phyloP scores from a whole-genome alignment of 2,329 filamentous ascomycete genomes.

The Pseudogymnoascus sp. region DNA sequence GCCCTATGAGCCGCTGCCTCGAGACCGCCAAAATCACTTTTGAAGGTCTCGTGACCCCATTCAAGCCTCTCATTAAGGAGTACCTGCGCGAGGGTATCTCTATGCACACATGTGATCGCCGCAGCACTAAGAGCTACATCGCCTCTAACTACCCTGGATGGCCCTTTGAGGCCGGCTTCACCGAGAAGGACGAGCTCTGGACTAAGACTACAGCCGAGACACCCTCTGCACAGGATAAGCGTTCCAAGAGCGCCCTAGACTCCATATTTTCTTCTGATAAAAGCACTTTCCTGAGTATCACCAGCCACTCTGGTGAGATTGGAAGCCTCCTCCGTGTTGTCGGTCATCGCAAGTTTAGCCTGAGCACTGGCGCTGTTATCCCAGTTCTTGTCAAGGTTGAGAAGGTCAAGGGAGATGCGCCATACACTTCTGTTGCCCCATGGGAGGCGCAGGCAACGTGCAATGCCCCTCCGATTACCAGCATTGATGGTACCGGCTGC shows the following conservation, averaged over 20 bases:
- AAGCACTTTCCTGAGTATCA: conserved; percentile 51
- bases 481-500: conserved; percentile 24
- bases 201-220: conserved; percentile 36
- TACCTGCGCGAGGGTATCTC: conserved; percentile 58
- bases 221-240: conserved; percentile 39
- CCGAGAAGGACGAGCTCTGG: conserved; percentile 48
- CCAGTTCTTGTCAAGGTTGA: conserved; percentile 59
- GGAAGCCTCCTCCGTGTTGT: conserved; percentile 45
- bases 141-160: conserved; percentile 43
- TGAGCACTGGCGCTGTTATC: conserved; percentile 62
- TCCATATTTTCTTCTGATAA: conserved; percentile 48
- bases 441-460: conserved; percentile 40
- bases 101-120: conserved; percentile 61
- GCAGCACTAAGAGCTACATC: conserved; percentile 49
- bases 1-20: conserved; percentile 56
- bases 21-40: conserved; percentile 59
- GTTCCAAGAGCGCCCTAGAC: conserved; percentile 45
- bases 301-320: conserved; percentile 54
- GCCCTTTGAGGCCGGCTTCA: conserved; percentile 53
- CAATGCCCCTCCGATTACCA: conserved; percentile 38
- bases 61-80: conserved; percentile 57
- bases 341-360: conserved; percentile 52
- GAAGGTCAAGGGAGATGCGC: conserved; percentile 30
- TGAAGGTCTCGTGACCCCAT: conserved; percentile 47
- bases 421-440: conserved; percentile 26